These are phyloP conservation scores for Mycena belliarum DNA, from an alignment of 768 basidiomycete species.

Conservation along the genomic window DNA sequence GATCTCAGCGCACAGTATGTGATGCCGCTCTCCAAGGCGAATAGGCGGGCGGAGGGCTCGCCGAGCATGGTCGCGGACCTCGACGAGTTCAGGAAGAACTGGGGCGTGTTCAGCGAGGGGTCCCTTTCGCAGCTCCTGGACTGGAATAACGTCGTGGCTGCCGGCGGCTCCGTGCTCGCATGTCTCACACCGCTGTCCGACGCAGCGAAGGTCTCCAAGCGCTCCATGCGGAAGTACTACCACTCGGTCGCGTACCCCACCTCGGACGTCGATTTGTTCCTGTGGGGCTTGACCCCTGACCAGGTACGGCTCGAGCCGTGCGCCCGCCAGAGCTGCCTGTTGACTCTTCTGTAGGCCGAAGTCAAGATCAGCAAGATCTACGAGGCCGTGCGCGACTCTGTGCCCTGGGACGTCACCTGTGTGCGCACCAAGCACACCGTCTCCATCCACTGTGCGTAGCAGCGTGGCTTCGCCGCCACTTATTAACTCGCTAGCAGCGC, in stretches of 20 bases:
- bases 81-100: conserved; percentile 65
- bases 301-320: conserved; percentile 35
- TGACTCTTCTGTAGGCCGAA: conserved; percentile 44
- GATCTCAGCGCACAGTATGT: conserved; percentile 51
- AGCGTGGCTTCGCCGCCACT: background rate
- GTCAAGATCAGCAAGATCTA: conserved; percentile 59
- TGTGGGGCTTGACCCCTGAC: conserved; percentile 58
- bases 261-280: conserved; percentile 64
- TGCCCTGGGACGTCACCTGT: conserved; percentile 70
- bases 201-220: conserved; percentile 50
- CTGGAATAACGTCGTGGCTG: conserved; percentile 66
- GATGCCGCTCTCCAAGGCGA: conserved; percentile 48
- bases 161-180: conserved; percentile 62
- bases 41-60: conserved; percentile 50
- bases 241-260: conserved; percentile 57
- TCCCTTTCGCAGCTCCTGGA: conserved; percentile 58
- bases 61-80: conserved; percentile 49
- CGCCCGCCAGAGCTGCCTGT: background rate
- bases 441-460: conserved; percentile 57
- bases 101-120: conserved; percentile 63
- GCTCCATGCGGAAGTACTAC: conserved; percentile 58
- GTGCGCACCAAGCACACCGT: conserved; percentile 66
- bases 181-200: conserved; percentile 55
- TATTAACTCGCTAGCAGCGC: conserved; percentile 35
- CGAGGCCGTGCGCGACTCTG: conserved; percentile 63